Evolutionary conservation across 306 rosid species (phyloP).

Genomic region (Clitoria ternatea): DNA sequence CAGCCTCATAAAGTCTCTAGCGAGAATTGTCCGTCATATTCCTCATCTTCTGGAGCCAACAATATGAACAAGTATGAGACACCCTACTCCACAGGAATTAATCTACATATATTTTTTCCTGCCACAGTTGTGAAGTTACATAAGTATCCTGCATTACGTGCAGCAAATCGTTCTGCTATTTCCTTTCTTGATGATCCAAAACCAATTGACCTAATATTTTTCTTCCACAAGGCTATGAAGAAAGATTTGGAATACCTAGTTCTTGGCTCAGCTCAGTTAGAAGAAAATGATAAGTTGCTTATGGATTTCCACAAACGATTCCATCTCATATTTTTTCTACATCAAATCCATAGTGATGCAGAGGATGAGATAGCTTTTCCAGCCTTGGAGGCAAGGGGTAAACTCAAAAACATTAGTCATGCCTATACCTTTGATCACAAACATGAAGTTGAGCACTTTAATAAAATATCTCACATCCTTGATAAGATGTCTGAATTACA

Average conservation of each 20-base stretch:
- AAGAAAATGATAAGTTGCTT: slow-evolving; percentile 48
- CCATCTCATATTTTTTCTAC: slow-evolving; percentile 56
- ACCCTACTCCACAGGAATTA: slow-evolving; percentile 63
- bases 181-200: slow-evolving; percentile 53
- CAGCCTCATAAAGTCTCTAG: slow-evolving; percentile 32
- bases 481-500: slow-evolving; percentile 57
- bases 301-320: slow-evolving; percentile 59
- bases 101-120: slow-evolving; percentile 64
- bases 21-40: slow-evolving; percentile 31
- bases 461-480: slow-evolving; percentile 53
- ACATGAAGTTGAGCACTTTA: slow-evolving; percentile 57
- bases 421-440: slow-evolving; percentile 85
- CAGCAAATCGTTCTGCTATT: slow-evolving; percentile 26
- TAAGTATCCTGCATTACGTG: slow-evolving; percentile 39
- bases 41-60: slow-evolving; percentile 41
- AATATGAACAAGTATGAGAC: slow-evolving; percentile 42
- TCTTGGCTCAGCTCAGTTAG: slow-evolving; percentile 68
- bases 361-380: slow-evolving; percentile 97
- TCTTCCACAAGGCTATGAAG: slow-evolving; percentile 92
- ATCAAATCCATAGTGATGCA: slow-evolving; percentile 82
- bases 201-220: slow-evolving; percentile 75
- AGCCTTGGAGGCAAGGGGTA: slow-evolving; percentile 81
- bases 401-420: slow-evolving; percentile 74
- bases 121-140: slow-evolving; percentile 41
- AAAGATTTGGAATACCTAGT: slow-evolving; percentile 86